Conservation (phyloP, 768 basidiomycete genomes). For the Collybiopsis confluens region DNA sequence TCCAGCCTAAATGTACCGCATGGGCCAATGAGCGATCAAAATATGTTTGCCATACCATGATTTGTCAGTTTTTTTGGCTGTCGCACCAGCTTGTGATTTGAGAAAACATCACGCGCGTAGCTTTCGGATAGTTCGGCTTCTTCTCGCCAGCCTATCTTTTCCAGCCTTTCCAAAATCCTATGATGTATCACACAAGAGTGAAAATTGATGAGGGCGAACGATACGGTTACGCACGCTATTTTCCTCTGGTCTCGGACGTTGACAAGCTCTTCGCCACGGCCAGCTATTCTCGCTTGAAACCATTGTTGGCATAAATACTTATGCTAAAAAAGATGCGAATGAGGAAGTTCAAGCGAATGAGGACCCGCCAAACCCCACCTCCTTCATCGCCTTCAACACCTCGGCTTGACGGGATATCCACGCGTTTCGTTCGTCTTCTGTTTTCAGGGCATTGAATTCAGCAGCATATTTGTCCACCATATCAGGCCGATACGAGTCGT, state of each 20-base stretch:
- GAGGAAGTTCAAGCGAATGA: not conserved
- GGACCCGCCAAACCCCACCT: not conserved
- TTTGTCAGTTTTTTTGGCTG: not conserved
- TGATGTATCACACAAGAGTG: not conserved
- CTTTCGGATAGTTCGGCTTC: not conserved
- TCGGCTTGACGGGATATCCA: no score
- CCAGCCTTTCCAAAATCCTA: not conserved
- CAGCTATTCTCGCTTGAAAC: not conserved
- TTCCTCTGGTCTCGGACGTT: not conserved
- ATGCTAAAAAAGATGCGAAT: not conserved
- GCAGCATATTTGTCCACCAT: no score
- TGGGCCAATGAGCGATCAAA: not conserved
- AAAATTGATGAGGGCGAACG: not conserved
- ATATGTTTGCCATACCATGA: not conserved
- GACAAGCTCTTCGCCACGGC: not conserved
- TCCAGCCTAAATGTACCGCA: not conserved
- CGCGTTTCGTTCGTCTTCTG: no score
- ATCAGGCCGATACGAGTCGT: no score
- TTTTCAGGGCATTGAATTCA: no score
- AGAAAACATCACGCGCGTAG: not conserved
- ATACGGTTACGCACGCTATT: not conserved
- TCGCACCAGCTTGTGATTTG: not conserved
- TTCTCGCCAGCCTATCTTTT: not conserved
- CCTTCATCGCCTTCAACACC: not conserved
- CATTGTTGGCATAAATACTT: not conserved